Conservation (phyloP, 1,139 yeast species). For the Chernovozyma aurita region DNA sequence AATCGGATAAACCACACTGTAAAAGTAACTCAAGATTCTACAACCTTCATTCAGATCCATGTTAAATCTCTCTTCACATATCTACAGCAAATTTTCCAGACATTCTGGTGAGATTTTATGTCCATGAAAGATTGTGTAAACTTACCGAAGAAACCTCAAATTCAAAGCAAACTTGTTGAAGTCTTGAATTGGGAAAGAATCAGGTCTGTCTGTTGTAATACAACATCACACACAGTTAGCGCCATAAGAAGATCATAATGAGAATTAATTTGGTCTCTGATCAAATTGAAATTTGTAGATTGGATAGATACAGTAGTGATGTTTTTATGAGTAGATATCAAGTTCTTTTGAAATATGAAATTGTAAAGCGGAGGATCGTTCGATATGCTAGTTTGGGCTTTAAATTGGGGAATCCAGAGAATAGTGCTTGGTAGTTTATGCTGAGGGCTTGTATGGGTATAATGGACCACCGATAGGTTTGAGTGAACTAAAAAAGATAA, state of each 20-base stretch:
- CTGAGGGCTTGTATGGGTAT: neutral
- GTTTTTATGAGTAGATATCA: neutral
- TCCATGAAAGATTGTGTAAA: no score
- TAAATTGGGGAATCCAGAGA: constrained; percentile 21
- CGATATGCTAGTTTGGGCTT: constrained; percentile 7
- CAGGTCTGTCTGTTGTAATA: neutral
- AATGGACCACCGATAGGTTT: constrained; percentile 1
- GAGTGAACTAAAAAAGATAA: constrained; percentile 2
- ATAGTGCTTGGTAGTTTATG: constrained; percentile 9
- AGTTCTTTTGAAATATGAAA: neutral
- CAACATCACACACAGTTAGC: constrained; percentile 9
- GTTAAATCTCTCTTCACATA: no score
- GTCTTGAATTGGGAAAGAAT: neutral
- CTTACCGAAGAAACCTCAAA: no score
- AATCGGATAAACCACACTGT: no score
- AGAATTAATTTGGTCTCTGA: constrained; percentile 9
- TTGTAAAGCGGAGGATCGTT: constrained; percentile 1
- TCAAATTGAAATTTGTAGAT: neutral
- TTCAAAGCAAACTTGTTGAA: neutral
- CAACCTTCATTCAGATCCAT: no score
- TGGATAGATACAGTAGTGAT: neutral
- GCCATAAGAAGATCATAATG: constrained; percentile 15
- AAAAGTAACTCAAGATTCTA: no score
- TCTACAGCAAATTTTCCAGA: no score
- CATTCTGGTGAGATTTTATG: no score